Evolutionary conservation across 192 early-diverging fungal species (phyloP).

Genomic region (Globomyces pollinis-pini): DNA sequence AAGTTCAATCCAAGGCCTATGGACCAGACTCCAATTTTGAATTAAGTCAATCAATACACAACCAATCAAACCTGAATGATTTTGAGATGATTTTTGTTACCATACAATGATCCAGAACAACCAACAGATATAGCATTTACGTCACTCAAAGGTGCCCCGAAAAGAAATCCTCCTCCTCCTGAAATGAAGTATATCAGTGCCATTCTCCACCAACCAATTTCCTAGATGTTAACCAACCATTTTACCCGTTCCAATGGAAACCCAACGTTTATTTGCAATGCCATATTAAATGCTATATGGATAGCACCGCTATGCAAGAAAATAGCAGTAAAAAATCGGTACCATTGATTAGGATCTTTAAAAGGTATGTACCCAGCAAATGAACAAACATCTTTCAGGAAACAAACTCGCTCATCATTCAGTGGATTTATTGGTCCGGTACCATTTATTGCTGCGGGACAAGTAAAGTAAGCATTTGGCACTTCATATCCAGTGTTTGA

Average conservation of each 20-base stretch:
- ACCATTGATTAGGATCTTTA: constrained; percentile 64
- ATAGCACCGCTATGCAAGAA: constrained; percentile 76
- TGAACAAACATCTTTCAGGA: constrained; percentile 52
- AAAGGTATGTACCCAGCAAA: constrained; percentile 39
- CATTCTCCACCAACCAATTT: constrained; percentile 68
- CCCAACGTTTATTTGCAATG: constrained; percentile 61
- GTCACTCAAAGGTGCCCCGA: constrained; percentile 61
- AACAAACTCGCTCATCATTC: constrained; percentile 39
- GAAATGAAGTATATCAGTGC: constrained; percentile 62
- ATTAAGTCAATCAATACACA: constrained; percentile 70
- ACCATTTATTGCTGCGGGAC: constrained; percentile 35
- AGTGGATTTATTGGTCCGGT: constrained; percentile 5
- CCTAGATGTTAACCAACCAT: too few relatives aligned
- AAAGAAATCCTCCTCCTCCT: constrained; percentile 72
- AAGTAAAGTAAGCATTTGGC: neutral
- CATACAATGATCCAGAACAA: constrained; percentile 46
- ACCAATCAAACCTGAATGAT: constrained; percentile 59
- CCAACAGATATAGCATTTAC: constrained; percentile 46
- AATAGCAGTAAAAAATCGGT: constrained; percentile 71
- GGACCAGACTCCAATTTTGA: constrained; percentile 65
- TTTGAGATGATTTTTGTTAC: constrained; percentile 14
- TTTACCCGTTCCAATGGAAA: constrained; percentile 66
- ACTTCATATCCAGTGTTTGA: constrained; percentile 14
- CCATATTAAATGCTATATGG: constrained; percentile 69
- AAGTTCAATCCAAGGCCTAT: constrained; percentile 59